These are phyloP conservation scores for Aphanomyces stellatus DNA, from an alignment of 352 stramenopile genomes.

Conservation along the genomic window DNA sequence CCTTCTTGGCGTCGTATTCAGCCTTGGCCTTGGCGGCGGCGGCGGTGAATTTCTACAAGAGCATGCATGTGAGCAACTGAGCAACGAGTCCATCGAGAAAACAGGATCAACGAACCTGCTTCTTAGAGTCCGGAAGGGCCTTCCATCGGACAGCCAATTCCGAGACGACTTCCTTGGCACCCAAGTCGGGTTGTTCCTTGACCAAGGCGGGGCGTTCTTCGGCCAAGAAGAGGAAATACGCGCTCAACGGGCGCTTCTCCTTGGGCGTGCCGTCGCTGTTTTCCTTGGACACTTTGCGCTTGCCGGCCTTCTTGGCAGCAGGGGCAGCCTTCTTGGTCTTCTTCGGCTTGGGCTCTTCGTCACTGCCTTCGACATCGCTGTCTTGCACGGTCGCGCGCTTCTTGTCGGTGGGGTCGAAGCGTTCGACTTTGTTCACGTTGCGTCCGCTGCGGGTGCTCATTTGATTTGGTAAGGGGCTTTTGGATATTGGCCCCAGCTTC, in stretches of 20 bases:
- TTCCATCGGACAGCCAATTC: constrained; percentile 16
- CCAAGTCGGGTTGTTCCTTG: neutral
- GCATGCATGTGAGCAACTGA: neutral
- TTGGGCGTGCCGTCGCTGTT: constrained; percentile 18
- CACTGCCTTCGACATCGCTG: neutral
- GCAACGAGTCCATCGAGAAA: too few species aligned
- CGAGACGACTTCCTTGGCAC: constrained; percentile 11
- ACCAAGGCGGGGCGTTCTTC: constrained; percentile 14
- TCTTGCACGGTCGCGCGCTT: neutral
- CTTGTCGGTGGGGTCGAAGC: constrained; percentile 16
- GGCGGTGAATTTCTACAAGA: constrained; percentile 15
- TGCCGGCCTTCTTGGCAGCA: neutral
- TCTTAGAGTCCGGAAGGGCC: neutral
- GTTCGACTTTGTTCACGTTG: constrained; percentile 15
- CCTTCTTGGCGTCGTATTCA: constrained; percentile 19
- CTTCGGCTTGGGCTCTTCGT: neutral
- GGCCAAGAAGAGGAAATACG: constrained; percentile 19
- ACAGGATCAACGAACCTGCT: constrained; percentile 1
- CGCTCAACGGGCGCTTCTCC: constrained; percentile 15
- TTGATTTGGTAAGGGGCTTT: neutral
- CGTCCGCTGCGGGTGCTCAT: constrained; percentile 20
- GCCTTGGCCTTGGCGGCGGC: constrained; percentile 11
- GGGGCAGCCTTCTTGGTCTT: constrained; percentile 2
- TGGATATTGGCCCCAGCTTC: constrained; percentile 9
- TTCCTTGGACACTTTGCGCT: constrained; percentile 14